These are phyloP conservation scores for Colletotrichum camelliae DNA, from an alignment of 2,329 filamentous ascomycete genomes.

Conservation along the genomic window DNA sequence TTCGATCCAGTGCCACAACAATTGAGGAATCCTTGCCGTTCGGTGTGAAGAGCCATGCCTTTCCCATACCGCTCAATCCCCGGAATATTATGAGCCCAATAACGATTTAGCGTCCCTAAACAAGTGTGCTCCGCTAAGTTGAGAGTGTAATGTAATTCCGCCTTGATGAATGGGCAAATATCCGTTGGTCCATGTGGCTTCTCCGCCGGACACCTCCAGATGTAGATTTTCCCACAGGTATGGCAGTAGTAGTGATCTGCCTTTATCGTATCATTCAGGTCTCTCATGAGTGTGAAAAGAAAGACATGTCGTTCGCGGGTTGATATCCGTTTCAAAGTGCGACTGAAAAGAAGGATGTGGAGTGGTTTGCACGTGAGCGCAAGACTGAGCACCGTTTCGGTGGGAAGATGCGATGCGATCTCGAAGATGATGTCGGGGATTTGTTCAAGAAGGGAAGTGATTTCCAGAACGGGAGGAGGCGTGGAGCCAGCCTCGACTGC, in stretches of 20 bases:
- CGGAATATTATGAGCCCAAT: background rate
- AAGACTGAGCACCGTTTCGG: conserved; percentile 6
- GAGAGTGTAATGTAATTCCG: background rate
- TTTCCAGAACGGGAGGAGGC: background rate
- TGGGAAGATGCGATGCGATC: conserved; percentile 13
- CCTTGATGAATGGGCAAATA: background rate
- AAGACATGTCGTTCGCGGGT: background rate
- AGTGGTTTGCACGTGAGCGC: conserved; percentile 10
- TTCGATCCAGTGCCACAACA: background rate
- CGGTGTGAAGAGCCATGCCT: background rate
- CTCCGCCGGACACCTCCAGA: background rate
- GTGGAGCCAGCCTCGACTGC: background rate
- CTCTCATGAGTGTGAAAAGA: conserved; percentile 4
- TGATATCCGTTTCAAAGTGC: background rate
- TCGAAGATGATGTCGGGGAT: conserved; percentile 11
- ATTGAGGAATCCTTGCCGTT: background rate
- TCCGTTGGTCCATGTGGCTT: background rate
- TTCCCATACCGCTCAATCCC: background rate
- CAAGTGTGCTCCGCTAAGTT: background rate
- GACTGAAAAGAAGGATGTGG: conserved; percentile 1
- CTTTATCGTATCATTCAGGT: background rate
- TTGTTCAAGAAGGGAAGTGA: background rate
- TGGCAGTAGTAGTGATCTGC: conserved; percentile 6
- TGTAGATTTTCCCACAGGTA: background rate
- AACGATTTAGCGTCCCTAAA: background rate